Evolutionary conservation across 225 moss, liverwort and hornwort genomes (phyloP).

Genomic region (Physcomitrellopsis africana): DNA sequence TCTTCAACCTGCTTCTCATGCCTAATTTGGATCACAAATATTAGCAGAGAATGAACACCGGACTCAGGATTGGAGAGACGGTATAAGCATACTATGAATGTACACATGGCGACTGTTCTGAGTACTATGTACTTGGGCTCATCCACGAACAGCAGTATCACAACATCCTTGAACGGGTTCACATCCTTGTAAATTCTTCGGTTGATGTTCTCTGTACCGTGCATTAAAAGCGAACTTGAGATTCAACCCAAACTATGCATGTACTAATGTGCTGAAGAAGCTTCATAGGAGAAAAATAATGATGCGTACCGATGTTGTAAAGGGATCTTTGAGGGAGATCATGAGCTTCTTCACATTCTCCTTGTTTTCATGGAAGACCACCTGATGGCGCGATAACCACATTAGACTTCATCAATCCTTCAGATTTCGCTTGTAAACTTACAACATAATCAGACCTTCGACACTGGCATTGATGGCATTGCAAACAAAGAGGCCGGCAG

Average conservation of each 20-base stretch:
- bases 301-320: background rate
- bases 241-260: background rate
- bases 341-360: conserved; percentile 10
- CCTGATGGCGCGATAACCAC: conserved; percentile 3
- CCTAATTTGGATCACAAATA: too few species aligned
- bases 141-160: too few species aligned
- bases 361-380: conserved; percentile 6
- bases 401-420: background rate
- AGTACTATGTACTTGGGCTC: conserved; percentile 26
- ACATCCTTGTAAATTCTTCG: too few species aligned
- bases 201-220: too few species aligned
- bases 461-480: background rate
- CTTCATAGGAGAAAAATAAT: background rate
- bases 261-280: background rate
- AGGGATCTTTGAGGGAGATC: conserved; percentile 3
- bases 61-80: background rate
- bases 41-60: background rate
- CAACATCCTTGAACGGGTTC: too few species aligned
- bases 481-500: background rate
- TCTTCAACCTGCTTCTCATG: background rate
- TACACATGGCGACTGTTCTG: conserved; percentile 35
- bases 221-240: too few species aligned
- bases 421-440: background rate
- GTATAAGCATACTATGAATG: conserved; percentile 18
- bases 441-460: background rate